phyloP scores from a whole-genome alignment of 257 asterid species.

The Cruciata laevipes region DNA sequence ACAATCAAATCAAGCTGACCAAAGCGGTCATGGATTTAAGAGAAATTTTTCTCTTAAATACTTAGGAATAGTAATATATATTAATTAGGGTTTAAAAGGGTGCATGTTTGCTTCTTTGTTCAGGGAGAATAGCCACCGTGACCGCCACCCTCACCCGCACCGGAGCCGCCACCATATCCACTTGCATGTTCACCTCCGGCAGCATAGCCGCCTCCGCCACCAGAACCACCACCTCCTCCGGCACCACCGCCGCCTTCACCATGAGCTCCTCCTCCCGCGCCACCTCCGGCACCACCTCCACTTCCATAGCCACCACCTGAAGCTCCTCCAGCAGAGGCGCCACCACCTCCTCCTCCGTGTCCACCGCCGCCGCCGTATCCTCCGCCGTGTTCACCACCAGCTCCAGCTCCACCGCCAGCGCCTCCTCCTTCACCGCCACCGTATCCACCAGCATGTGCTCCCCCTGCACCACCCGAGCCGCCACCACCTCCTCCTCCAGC shows the following conservation, averaged over 20 bases:
- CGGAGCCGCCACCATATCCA: conserved; percentile 43
- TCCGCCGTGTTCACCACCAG: conserved; percentile 31
- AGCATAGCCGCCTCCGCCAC: conserved; percentile 48
- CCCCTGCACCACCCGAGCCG: conserved; percentile 32
- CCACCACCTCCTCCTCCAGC: conserved; percentile 50
- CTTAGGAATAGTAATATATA: neutral
- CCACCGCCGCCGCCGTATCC: conserved; percentile 38
- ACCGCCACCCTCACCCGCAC: conserved; percentile 39
- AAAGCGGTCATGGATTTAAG: neutral
- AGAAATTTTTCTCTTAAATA: neutral
- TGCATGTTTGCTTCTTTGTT: neutral
- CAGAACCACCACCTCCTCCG: conserved; percentile 48
- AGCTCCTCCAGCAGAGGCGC: conserved; percentile 6
- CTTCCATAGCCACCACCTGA: conserved; percentile 37
- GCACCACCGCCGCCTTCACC: conserved; percentile 41
- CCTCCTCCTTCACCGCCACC: conserved; percentile 56
- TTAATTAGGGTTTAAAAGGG: neutral
- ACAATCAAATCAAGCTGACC: neutral
- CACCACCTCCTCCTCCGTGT: conserved; percentile 24
- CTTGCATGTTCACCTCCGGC: conserved; percentile 38
- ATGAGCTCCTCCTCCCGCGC: conserved; percentile 43
- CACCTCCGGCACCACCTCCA: conserved; percentile 27
- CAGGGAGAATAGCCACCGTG: conserved; percentile 33
- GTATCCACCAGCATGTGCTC: conserved; percentile 45
- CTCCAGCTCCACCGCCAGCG: conserved; percentile 46